Base-by-base conservation (phyloP, 106 monocot species). In the Hemerocallis citrina region DNA sequence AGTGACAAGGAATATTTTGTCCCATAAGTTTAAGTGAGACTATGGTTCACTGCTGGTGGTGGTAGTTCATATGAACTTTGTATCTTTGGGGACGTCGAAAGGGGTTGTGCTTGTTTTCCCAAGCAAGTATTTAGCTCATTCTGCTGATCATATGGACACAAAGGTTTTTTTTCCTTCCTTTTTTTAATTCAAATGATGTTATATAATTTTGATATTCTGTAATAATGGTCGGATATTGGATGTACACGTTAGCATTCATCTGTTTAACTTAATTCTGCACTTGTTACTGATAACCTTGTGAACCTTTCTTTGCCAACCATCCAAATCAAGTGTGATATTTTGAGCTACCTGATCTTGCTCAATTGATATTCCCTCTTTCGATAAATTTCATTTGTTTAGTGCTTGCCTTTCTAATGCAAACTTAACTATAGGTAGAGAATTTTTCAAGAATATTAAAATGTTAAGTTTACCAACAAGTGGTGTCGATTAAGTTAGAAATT, bases 51-150 rank as follows among this genome's bases (percentile, higher is more conserved):
- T 88, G 0, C 76, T 84, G 51, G 91, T 83, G 28, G 36, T 98
- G 34, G 76, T 79, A 10, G 81, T 84, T 46, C 91, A 98, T 74
- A 73, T 74, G 60, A 87, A 78, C 51, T 98, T 60, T 68, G 77
- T 98, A 66, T 91, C 91, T 7, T 39, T 91, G 62, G 96, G 96
- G 19, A 91, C 59, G 34, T 85, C 84, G 13, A 90, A 82, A 79
- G 96, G 96, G 12, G 15, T 68, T 19, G 77, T 88, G 30, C 61
- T 91, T 16, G 72, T 91, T 49, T 49, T 88, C 21, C 77, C 81
- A 20, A 87, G 87, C 67, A 98, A 87, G 64, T 98, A 98, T 62
- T 85, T 84, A 43, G 49, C 83, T 49, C 77, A 91, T 40, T 56
- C 41, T 62, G 67, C 64, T 31, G 91, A 98, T 31, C 85, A 52